These are phyloP conservation scores for Byssothecium circinans DNA, from an alignment of 2,329 filamentous ascomycete species.

Conservation along the genomic window DNA sequence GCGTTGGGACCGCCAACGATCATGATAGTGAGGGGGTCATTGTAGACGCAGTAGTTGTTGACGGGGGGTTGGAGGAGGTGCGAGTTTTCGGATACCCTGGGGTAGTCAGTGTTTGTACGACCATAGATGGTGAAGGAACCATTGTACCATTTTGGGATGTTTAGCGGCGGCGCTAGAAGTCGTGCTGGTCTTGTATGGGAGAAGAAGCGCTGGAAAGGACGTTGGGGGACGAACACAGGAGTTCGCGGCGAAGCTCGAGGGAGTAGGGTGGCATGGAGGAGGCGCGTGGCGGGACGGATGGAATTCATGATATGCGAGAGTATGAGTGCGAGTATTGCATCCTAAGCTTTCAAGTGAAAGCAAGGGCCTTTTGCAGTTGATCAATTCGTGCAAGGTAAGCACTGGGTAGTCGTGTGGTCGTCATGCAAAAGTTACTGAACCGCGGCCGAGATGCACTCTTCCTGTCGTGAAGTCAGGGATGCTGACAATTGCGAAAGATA, in stretches of 20 bases:
- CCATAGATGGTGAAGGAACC: too few relatives aligned
- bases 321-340: background rate
- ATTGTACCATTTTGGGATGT: constrained; percentile 49
- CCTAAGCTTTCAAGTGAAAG: background rate
- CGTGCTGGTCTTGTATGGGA: constrained; percentile 24
- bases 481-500: too few relatives aligned
- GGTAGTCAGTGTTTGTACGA: too few relatives aligned
- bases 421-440: constrained; percentile 4
- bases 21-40: constrained; percentile 81
- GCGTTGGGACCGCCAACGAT: constrained; percentile 96
- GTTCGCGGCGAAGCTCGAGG: constrained; percentile 12
- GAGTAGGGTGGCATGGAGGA: constrained; percentile 16
- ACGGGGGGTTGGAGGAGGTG: constrained; percentile 92
- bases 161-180: constrained; percentile 37
- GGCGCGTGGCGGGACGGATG: constrained; percentile 17
- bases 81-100: constrained; percentile 85
- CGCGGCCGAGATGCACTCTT: constrained; percentile 13
- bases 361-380: too few relatives aligned
- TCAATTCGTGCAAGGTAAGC: background rate
- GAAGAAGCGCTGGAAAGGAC: constrained; percentile 25
- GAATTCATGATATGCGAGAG: constrained; percentile 17
- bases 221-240: constrained; percentile 10
- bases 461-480: background rate
- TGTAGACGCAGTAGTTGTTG: constrained; percentile 97
- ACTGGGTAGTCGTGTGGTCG: background rate